Evolutionary conservation across 805 yeast genomes (phyloP).

Genomic region (Grigorovia jiainica): DNA sequence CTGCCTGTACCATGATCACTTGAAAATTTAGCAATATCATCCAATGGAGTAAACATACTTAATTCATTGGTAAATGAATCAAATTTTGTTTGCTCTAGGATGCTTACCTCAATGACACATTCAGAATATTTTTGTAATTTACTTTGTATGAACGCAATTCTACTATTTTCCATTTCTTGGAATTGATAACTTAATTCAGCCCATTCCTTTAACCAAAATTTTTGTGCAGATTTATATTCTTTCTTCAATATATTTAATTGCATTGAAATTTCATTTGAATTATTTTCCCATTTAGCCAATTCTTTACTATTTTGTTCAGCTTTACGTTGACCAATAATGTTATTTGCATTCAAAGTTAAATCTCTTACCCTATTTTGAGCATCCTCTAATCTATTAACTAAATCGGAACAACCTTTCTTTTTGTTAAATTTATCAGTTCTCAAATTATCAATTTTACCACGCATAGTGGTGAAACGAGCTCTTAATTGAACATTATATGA

Average conservation of each 20-base stretch:
- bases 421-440: constrained; percentile 23
- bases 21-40: constrained; percentile 26
- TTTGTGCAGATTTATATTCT: constrained; percentile 26
- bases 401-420: constrained; percentile 21
- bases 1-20: constrained; percentile 28
- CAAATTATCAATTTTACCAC: constrained; percentile 24
- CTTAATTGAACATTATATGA: constrained; percentile 18
- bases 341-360: constrained; percentile 23
- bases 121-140: constrained; percentile 22
- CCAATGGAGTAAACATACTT: constrained; percentile 20
- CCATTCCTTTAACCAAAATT: constrained; percentile 29
- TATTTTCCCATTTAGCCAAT: constrained; percentile 23
- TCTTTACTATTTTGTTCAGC: constrained; percentile 22
- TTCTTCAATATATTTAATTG: constrained; percentile 23
- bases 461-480: constrained; percentile 21
- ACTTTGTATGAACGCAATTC: constrained; percentile 22
- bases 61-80: constrained; percentile 19
- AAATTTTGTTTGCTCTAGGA: constrained; percentile 23
- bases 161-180: constrained; percentile 24
- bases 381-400: constrained; percentile 19
- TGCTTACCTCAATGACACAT: constrained; percentile 17
- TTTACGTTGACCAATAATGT: constrained; percentile 23
- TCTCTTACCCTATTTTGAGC: constrained; percentile 21
- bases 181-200: constrained; percentile 16
- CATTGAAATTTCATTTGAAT: constrained; percentile 15